These are phyloP conservation scores for Cladosporium sp. DNA, from an alignment of 2,329 filamentous ascomycete species.

Conservation along the genomic window DNA sequence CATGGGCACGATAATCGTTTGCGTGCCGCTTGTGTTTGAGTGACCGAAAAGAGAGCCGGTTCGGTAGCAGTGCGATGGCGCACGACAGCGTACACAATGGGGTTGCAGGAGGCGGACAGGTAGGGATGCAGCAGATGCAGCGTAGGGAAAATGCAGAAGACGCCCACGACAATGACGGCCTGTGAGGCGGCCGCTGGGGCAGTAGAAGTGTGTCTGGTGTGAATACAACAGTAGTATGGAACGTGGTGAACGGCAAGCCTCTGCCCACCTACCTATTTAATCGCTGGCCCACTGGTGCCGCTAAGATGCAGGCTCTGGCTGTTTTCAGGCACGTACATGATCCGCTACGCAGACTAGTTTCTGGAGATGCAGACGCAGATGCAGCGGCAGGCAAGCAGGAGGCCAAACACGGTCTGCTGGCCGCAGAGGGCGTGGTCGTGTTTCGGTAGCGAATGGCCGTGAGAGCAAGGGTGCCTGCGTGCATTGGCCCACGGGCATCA, in stretches of 20 bases:
- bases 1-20: slow-evolving; percentile 3
- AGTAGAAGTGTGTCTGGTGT: too few relatives aligned
- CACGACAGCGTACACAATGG: slow-evolving; percentile 9
- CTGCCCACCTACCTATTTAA: slow-evolving; percentile 6
- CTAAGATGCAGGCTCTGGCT: slow-evolving; percentile 11
- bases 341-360: slow-evolving; percentile 11
- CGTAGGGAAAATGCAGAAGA: neutral
- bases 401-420: slow-evolving; percentile 11
- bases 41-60: slow-evolving; percentile 5
- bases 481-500: neutral
- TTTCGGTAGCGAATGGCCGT: slow-evolving; percentile 10
- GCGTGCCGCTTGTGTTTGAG: slow-evolving; percentile 1
- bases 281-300: slow-evolving; percentile 12
- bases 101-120: neutral
- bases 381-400: slow-evolving; percentile 12
- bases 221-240: too few relatives aligned
- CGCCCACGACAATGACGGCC: neutral
- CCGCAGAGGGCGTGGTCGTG: neutral
- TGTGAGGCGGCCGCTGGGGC: too few relatives aligned
- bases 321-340: slow-evolving; percentile 14
- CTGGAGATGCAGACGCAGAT: slow-evolving; percentile 3
- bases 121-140: neutral
- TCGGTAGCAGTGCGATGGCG: slow-evolving; percentile 11
- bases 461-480: neutral
- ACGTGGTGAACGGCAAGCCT: neutral